Conservation (phyloP, 2,329 filamentous ascomycete genomes). For the Colletotrichum eleusines region DNA sequence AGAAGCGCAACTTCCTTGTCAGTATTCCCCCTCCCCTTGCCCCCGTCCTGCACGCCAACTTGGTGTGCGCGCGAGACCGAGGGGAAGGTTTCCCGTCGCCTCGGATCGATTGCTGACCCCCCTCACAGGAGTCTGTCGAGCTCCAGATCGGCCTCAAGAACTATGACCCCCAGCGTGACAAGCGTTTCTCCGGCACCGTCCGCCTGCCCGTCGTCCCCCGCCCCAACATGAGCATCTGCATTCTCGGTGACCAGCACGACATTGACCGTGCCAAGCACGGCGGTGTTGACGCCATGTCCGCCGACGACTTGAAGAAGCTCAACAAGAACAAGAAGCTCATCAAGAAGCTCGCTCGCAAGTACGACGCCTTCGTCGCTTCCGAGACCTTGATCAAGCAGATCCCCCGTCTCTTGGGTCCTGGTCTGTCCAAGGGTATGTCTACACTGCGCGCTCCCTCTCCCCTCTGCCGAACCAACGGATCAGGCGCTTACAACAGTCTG, state of each 20-base stretch:
- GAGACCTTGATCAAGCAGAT: slow-evolving; percentile 99
- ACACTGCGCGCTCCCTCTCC: background rate
- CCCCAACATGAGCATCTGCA: slow-evolving; percentile 90
- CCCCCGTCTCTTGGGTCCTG: slow-evolving; percentile 97
- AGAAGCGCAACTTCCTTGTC: slow-evolving; percentile 96
- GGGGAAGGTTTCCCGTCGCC: background rate
- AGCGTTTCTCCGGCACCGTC: slow-evolving; percentile 99
- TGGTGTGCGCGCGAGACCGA: background rate
- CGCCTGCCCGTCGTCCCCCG: slow-evolving; percentile 92
- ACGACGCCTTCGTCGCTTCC: slow-evolving; percentile 98
- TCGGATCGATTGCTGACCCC: slow-evolving; percentile 2
- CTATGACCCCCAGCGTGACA: slow-evolving; percentile 99
- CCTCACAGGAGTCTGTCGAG: slow-evolving; percentile 77
- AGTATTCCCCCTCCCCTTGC: background rate
- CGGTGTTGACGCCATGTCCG: slow-evolving; percentile 97
- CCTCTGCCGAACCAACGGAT: background rate
- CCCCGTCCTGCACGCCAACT: background rate
- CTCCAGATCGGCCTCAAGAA: slow-evolving; percentile 96
- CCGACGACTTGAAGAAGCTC: slow-evolving; percentile 99
- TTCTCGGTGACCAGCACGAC: slow-evolving; percentile 87
- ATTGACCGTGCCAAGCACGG: slow-evolving; percentile 99
- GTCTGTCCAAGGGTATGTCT: slow-evolving; percentile 92
- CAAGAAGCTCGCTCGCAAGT: slow-evolving; percentile 99
- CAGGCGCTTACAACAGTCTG: slow-evolving; percentile 47
- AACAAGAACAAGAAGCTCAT: slow-evolving; percentile 99